A percentile compares a stretch with the other conserved stretches of the same genome.
These are phyloP conservation scores for Saccharomycopsis crataegensis DNA, from an alignment of 1,139 yeast genomes.

Conservation along the genomic window DNA sequence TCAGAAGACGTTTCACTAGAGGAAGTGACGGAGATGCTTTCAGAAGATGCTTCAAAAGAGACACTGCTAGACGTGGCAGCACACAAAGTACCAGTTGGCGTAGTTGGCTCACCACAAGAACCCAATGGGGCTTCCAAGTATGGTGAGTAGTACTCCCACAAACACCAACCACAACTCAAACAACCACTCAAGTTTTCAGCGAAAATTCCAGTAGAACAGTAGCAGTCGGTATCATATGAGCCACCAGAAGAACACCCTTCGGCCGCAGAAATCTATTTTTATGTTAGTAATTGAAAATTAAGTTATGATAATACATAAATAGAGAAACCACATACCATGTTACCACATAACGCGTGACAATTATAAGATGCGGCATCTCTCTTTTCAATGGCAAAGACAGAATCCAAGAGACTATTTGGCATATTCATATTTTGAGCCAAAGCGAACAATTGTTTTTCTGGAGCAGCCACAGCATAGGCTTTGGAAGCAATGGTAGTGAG, in stretches of 20 bases:
- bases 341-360: constrained; percentile 28
- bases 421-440: constrained; percentile 2
- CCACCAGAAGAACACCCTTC: constrained; percentile 20
- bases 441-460: constrained; percentile 4
- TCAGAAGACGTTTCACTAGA: too few relatives aligned
- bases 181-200: constrained; percentile 23
- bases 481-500: neutral
- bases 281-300: too few relatives aligned
- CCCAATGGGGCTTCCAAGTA: constrained; percentile 24
- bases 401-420: constrained; percentile 11
- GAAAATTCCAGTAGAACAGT: constrained; percentile 24
- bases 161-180: constrained; percentile 30
- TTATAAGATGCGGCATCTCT: constrained; percentile 23
- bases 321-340: too few relatives aligned
- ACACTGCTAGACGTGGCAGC: constrained; percentile 24
- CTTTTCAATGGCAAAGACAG: constrained; percentile 12
- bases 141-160: constrained; percentile 27
- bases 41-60: constrained; percentile 15
- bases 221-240: constrained; percentile 24
- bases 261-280: constrained; percentile 27
- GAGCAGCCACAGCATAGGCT: constrained; percentile 10
- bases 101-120: constrained; percentile 25
- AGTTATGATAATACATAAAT: too few relatives aligned
- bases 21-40: neutral
- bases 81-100: constrained; percentile 29